A percentile compares a stretch with the other conserved stretches of the same genome.
Conservation (phyloP, 352 stramenopile genomes). For the Sclerospora graminicola region DNA sequence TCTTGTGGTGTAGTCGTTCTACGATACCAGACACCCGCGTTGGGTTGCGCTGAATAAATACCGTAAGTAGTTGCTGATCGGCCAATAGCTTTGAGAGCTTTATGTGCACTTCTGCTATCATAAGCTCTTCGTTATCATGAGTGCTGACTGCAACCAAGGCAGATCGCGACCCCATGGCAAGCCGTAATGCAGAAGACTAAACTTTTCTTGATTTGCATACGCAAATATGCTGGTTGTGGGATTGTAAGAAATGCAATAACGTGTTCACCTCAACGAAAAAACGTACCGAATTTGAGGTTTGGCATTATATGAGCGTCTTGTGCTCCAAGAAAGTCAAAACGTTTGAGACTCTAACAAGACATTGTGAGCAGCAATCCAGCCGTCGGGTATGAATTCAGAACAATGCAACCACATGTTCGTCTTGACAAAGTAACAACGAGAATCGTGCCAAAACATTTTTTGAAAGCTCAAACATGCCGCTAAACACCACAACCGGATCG, state of each 20-base stretch:
- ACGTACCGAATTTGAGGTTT: slow-evolving; percentile 72
- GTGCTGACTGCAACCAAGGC: too few relatives aligned
- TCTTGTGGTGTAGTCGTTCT: slow-evolving; percentile 22
- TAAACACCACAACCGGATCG: slow-evolving; percentile 38
- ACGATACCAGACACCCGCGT: slow-evolving; percentile 27
- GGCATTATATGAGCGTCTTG: slow-evolving; percentile 15
- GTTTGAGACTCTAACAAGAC: slow-evolving; percentile 29
- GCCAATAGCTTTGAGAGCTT: slow-evolving; percentile 8
- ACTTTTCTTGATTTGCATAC: slow-evolving; percentile 1
- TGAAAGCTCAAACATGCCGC: slow-evolving; percentile 14
- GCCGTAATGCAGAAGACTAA: slow-evolving; percentile 2
- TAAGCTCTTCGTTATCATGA: too few relatives aligned
- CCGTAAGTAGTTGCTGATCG: slow-evolving; percentile 19
- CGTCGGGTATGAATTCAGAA: not conserved
- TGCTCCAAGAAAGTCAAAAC: slow-evolving; percentile 36
- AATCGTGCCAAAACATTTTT: slow-evolving; percentile 24
- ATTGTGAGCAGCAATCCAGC: not conserved
- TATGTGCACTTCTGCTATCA: slow-evolving; percentile 31
- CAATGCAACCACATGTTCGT: slow-evolving; percentile 24
- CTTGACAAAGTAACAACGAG: slow-evolving; percentile 55
- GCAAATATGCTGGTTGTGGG: slow-evolving; percentile 12
- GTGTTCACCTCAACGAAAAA: not conserved
- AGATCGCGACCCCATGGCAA: slow-evolving; percentile 15
- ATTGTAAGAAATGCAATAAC: too few relatives aligned
- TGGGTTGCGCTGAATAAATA: slow-evolving; percentile 56